These are phyloP conservation scores for Zygosaccharomyces kombuchaensis DNA, from an alignment of 805 yeast species.

Conservation along the genomic window DNA sequence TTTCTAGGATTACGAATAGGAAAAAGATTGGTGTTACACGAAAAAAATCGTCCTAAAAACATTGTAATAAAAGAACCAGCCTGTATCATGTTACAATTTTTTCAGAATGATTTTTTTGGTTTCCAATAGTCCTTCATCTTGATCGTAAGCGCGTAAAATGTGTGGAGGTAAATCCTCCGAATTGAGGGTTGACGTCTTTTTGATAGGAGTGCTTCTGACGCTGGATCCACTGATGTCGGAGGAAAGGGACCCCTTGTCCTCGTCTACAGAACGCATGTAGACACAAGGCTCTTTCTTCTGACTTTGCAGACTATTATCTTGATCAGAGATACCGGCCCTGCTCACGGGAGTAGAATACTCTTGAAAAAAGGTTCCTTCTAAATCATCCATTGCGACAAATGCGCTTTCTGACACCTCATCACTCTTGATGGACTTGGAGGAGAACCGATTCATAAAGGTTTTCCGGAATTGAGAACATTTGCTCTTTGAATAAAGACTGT, in stretches of 20 bases:
- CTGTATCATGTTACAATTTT: not conserved
- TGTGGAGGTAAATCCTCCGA: conserved; percentile 24
- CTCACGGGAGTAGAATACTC: conserved; percentile 15
- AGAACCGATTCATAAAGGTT: conserved; percentile 3
- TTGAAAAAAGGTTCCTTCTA: conserved; percentile 16
- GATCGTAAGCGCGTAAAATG: conserved; percentile 10
- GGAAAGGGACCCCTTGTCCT: conserved; percentile 36
- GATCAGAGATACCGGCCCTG: not conserved
- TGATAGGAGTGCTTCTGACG: conserved; percentile 7
- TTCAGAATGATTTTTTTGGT: conserved; percentile 13
- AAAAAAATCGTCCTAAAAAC: not conserved
- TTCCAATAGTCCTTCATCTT: conserved; percentile 4
- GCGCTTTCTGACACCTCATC: conserved; percentile 15
- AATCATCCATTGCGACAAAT: conserved; percentile 13
- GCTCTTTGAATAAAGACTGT: conserved; percentile 1
- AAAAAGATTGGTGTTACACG: not conserved
- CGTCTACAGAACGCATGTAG: conserved; percentile 35
- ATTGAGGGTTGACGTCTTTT: conserved; percentile 4
- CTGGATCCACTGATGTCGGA: conserved; percentile 11
- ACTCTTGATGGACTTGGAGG: not conserved
- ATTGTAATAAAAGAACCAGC: not conserved
- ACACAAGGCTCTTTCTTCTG: not conserved
- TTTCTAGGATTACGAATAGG: not conserved
- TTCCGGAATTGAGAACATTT: conserved; percentile 1
- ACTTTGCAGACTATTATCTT: not conserved